phyloP scores from a whole-genome alignment of 1,284 basidiomycete species.

The Ganoderma lucidum region DNA sequence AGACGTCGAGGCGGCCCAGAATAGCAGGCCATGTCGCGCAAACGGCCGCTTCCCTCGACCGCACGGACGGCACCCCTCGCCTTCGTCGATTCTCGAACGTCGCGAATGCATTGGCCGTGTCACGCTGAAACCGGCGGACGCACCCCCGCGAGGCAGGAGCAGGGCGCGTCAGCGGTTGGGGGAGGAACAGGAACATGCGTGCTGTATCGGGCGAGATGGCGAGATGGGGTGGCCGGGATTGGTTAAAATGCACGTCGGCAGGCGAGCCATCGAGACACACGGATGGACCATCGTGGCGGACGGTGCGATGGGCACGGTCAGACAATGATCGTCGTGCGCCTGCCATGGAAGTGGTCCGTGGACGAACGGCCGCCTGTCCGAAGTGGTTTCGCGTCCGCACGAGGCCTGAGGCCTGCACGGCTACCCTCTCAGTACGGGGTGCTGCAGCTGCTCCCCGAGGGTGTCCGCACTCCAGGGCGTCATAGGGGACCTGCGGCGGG shows the following conservation, averaged over 20 bases:
- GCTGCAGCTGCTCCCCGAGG: not conserved
- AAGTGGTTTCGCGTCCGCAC: not conserved
- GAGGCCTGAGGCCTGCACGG: not conserved
- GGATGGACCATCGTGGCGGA: constrained; percentile 6
- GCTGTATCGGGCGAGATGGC: not conserved
- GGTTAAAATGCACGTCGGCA: not conserved
- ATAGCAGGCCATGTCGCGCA: not conserved
- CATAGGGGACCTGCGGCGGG: not conserved
- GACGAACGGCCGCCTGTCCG: not conserved
- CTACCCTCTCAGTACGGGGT: not conserved
- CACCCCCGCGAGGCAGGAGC: not conserved
- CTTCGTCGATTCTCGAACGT: not conserved
- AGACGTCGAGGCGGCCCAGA: not conserved
- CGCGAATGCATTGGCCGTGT: not conserved
- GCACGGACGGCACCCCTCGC: not conserved
- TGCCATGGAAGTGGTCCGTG: not conserved
- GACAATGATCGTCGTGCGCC: constrained; percentile 4
- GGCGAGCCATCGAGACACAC: not conserved
- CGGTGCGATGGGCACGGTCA: not conserved
- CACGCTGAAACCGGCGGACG: constrained; percentile 1
- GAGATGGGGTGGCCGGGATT: not conserved
- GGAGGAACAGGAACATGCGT: not conserved
- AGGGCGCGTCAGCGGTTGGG: not conserved
- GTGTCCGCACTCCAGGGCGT: not conserved
- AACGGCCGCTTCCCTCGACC: not conserved